These are phyloP conservation scores for Sophora flavescens DNA, from an alignment of 306 rosid species.

Conservation along the genomic window DNA sequence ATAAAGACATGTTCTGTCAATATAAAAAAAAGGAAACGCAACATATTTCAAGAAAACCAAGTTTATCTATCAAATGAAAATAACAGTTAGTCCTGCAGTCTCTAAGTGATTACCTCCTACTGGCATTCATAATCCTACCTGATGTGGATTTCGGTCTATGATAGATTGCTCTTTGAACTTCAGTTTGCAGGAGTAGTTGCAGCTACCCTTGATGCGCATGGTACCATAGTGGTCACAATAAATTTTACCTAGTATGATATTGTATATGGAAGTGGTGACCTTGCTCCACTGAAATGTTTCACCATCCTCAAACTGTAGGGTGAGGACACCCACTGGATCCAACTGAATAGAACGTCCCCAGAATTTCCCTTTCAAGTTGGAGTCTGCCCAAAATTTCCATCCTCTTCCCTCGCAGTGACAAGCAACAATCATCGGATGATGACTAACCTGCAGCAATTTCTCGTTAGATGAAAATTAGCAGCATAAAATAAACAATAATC, in stretches of 20 bases:
- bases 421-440: slow-evolving; percentile 97
- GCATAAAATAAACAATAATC: slow-evolving; percentile 31
- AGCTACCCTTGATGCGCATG: slow-evolving; percentile 96
- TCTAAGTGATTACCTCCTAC: slow-evolving; percentile 8
- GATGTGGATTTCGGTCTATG: slow-evolving; percentile 96
- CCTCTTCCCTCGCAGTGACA: slow-evolving; percentile 97
- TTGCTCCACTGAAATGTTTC: slow-evolving; percentile 98
- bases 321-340: slow-evolving; percentile 94
- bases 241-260: slow-evolving; percentile 92
- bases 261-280: slow-evolving; percentile 98
- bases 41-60: not conserved
- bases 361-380: slow-evolving; percentile 96
- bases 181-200: slow-evolving; percentile 93
- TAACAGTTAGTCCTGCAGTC: not conserved
- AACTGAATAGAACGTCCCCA: slow-evolving; percentile 99
- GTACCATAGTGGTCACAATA: slow-evolving; percentile 98
- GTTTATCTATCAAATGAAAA: slow-evolving; percentile 23
- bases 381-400: slow-evolving; percentile 98
- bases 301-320: slow-evolving; percentile 91
- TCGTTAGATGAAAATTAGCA: slow-evolving; percentile 56
- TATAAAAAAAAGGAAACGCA: slow-evolving; percentile 1
- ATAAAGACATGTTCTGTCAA: not conserved
- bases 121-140: slow-evolving; percentile 60
- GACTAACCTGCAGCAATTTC: slow-evolving; percentile 84
- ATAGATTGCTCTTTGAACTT: slow-evolving; percentile 99